Percentiles rank a stretch among this genome's conserved stretches.
Evolutionary conservation across 1,284 basidiomycete species (phyloP).

Genomic region (Exobasidium cylindrosporum): DNA sequence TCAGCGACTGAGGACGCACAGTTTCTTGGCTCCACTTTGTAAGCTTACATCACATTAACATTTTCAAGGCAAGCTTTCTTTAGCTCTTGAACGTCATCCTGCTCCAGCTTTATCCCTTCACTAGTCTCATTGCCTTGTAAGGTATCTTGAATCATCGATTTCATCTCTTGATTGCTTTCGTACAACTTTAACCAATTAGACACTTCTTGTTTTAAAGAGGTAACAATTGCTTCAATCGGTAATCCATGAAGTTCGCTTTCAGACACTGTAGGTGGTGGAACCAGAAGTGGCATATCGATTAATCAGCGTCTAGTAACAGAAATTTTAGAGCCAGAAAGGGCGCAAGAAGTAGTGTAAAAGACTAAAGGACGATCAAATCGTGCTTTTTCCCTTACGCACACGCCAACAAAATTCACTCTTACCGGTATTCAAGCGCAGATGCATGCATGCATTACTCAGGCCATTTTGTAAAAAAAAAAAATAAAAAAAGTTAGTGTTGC

Average conservation of each 20-base stretch:
- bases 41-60: not conserved
- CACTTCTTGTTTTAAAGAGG: not conserved
- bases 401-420: too few relatives aligned
- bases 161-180: slow-evolving; percentile 5
- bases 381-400: too few relatives aligned
- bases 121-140: not conserved
- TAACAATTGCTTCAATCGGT: not conserved
- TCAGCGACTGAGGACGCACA: too few relatives aligned
- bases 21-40: not conserved
- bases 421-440: too few relatives aligned
- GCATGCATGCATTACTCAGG: too few relatives aligned
- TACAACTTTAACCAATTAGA: not conserved
- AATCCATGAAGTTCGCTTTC: not conserved
- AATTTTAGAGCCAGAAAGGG: too few relatives aligned
- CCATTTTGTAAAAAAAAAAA: too few relatives aligned
- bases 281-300: not conserved
- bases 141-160: not conserved
- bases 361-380: too few relatives aligned
- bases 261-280: not conserved
- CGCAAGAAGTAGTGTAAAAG: too few relatives aligned
- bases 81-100: not conserved
- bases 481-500: too few relatives aligned
- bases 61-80: not conserved
- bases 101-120: not conserved
- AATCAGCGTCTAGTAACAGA: too few relatives aligned